A percentile compares a stretch with the other conserved stretches of the same genome.
Conservation (phyloP, 495 filamentous ascomycete genomes). For the Neurospora sp. region DNA sequence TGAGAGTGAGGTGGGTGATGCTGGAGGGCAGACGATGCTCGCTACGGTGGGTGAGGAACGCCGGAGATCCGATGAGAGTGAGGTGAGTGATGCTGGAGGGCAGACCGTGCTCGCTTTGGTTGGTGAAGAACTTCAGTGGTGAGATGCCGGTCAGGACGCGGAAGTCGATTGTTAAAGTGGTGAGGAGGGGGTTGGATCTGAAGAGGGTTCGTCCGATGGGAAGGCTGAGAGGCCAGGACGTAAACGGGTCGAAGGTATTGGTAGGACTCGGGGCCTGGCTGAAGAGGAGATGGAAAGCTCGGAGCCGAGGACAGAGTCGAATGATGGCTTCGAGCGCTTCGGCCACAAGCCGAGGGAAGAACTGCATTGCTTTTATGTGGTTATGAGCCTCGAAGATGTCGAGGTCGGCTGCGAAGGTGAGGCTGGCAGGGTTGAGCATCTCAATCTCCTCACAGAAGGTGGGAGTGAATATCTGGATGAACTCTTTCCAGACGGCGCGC, state of each 20-base stretch:
- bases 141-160: not conserved
- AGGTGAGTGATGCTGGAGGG: no score
- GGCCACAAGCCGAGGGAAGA: not conserved
- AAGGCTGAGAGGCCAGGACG: not conserved
- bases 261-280: not conserved
- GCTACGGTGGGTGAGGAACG: no score
- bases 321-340: not conserved
- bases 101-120: no score
- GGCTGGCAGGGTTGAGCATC: not conserved
- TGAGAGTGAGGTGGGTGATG: not conserved
- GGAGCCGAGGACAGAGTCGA: not conserved
- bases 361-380: rapidly evolving
- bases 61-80: no score
- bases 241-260: not conserved
- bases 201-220: not conserved
- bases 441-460: not conserved
- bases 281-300: not conserved
- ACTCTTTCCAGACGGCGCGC: not conserved
- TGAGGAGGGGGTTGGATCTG: not conserved
- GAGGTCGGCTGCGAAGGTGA: not conserved
- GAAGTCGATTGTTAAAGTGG: not conserved
- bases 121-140: no score
- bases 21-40: no score
- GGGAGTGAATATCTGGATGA: not conserved
- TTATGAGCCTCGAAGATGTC: not conserved